Evolutionary conservation across 495 filamentous ascomycete species (phyloP), one percentile per base, ranked within the genome.

Genomic region (Daldinia decipiens): DNA sequence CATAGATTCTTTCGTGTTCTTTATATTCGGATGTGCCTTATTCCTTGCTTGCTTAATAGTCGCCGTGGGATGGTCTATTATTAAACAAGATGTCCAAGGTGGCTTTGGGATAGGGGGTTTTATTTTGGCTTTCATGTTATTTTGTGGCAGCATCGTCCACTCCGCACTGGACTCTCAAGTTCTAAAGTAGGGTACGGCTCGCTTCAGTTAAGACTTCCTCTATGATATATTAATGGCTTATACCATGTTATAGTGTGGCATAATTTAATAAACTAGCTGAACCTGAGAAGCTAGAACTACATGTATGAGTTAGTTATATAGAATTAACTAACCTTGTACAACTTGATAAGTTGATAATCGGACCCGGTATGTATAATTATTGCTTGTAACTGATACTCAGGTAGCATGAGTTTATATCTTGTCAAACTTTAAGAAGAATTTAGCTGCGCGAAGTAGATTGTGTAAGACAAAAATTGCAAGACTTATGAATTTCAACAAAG

Each of bases 51-150:
- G 55, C 3, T 13, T 26, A 27, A 52, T 43, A 15, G 21, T 51
- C 3, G 67, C 67, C n/a, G 24, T 70, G 17, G n/a, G 43, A 17
- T 70, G 47, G 54, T 15, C 60, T 9, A 21, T 15, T 29, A 17
- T 38, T 5, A 63, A 29, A n/a, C 34, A 64, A 27, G 67, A 64
- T 26, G 27, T 70, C 11, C 67, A 59, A 21, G 60, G 67, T 13
- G 54, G 59, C 1, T 43, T 70, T 59, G 53, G 43, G 11, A 64
- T 70, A 45, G 67, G 54, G 36, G 55, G 60, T 9, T 64, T 70
- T 5, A 19, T 70, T 4, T 32, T 70, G 27, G 55, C 67, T 3
- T 64, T 64, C 24, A 59, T 34, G 53, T 3, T 56, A 15, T 56
- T 56, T 17, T 56, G 53, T 34, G 27, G 27, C 6, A 4, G 31